phyloP scores from a whole-genome alignment of 768 basidiomycete species.

The Peribolospora kevripleyi region DNA sequence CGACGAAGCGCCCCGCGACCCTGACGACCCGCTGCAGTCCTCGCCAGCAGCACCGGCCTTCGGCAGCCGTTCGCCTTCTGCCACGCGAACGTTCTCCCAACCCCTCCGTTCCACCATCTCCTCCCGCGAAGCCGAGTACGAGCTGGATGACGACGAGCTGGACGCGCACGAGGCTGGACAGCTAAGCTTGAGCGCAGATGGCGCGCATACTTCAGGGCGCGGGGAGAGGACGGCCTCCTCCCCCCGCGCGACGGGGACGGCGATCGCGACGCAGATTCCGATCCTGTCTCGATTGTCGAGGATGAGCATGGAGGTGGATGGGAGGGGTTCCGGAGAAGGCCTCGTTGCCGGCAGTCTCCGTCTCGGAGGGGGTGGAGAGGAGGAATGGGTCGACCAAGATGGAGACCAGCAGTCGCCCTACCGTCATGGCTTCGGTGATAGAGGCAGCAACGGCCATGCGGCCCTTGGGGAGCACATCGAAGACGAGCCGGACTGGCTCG shows the following conservation, averaged over 20 bases:
- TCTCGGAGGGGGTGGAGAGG: conserved; percentile 20
- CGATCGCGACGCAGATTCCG: conserved; percentile 4
- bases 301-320: no score
- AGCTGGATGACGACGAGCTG: conserved; percentile 59
- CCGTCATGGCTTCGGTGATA: no score
- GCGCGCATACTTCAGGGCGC: conserved; percentile 7
- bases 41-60: no score
- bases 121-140: conserved; percentile 24
- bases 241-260: no score
- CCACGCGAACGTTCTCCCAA: no score
- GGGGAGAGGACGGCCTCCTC: neutral
- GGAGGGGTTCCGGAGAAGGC: no score
- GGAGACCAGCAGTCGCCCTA: no score
- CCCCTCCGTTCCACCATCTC: conserved; percentile 6
- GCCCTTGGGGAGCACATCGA: conserved; percentile 16
- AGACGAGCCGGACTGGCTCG: conserved; percentile 48
- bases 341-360: neutral
- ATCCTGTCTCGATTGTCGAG: conserved; percentile 14
- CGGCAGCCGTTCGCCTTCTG: no score
- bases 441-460: no score
- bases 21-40: no score
- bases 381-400: no score
- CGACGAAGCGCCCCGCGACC: no score
- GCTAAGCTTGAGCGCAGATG: conserved; percentile 5
- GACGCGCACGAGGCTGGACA: conserved; percentile 28